Evolutionary conservation across 768 basidiomycete species (phyloP).

Genomic region (Clitopilus hobsonii): DNA sequence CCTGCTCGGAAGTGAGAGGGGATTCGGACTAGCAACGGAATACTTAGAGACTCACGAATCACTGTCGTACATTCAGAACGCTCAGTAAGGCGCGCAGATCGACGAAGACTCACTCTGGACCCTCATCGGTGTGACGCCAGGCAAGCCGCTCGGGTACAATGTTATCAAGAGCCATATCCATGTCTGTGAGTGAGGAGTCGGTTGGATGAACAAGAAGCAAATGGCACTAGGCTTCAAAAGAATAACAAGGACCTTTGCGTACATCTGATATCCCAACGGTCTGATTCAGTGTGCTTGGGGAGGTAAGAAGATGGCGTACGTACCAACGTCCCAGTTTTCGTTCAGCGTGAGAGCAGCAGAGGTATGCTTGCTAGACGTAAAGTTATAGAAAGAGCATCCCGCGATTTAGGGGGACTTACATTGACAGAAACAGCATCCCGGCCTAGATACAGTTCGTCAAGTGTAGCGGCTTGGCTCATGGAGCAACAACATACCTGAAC

Average conservation of each 20-base stretch:
- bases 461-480: too few relatives aligned
- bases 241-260: slow-evolving; percentile 23
- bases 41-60: slow-evolving; percentile 57
- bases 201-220: background rate
- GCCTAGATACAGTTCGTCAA: slow-evolving; percentile 35
- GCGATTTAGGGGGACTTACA: slow-evolving; percentile 40
- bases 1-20: slow-evolving; percentile 27
- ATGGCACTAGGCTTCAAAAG: background rate
- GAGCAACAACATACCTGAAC: slow-evolving; percentile 61
- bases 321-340: slow-evolving; percentile 73
- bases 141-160: slow-evolving; percentile 81
- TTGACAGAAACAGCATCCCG: slow-evolving; percentile 87
- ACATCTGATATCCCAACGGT: slow-evolving; percentile 20
- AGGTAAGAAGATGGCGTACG: slow-evolving; percentile 43
- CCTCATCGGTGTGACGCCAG: slow-evolving; percentile 90
- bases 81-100: too few relatives aligned
- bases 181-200: slow-evolving; percentile 54
- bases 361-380: slow-evolving; percentile 47
- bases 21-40: slow-evolving; percentile 3
- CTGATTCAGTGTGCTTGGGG: slow-evolving; percentile 29
- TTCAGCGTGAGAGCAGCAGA: slow-evolving; percentile 80
- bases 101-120: slow-evolving; percentile 70
- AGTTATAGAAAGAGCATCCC: background rate
- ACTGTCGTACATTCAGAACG: slow-evolving; percentile 31
- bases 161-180: slow-evolving; percentile 90